Evolutionary conservation across 441 rosid genomes (phyloP).

Genomic region (Erodium texanum): DNA sequence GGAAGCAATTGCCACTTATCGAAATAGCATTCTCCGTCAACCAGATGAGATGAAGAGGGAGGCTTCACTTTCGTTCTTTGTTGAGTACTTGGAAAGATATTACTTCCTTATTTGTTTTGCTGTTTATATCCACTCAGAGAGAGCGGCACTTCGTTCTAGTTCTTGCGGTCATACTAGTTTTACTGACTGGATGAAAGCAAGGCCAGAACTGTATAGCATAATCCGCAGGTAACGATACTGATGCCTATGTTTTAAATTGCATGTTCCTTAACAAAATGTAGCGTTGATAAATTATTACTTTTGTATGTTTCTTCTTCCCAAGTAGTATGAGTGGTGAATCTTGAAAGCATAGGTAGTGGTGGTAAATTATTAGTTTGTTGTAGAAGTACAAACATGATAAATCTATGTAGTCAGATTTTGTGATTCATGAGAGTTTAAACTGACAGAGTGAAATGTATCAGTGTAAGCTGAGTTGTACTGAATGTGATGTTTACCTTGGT

Average conservation of each 20-base stretch:
- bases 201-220: slow-evolving; percentile 97
- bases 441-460: slow-evolving; percentile 2
- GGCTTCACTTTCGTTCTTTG: slow-evolving; percentile 87
- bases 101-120: slow-evolving; percentile 98
- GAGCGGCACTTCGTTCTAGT: slow-evolving; percentile 71
- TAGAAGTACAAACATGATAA: slow-evolving; percentile 8
- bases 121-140: slow-evolving; percentile 89
- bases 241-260: not conserved
- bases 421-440: not conserved
- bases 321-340: not conserved
- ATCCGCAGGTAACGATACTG: slow-evolving; percentile 63
- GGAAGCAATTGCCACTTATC: slow-evolving; percentile 90
- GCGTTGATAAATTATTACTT: too few relatives aligned
- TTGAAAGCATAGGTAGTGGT: slow-evolving; percentile 5
- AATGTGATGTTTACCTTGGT: slow-evolving; percentile 6
- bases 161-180: slow-evolving; percentile 71
- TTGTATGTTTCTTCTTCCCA: not conserved
- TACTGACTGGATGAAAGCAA: slow-evolving; percentile 99
- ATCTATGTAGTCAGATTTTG: not conserved
- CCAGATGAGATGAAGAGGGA: slow-evolving; percentile 99
- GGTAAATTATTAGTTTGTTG: not conserved
- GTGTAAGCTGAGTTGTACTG: slow-evolving; percentile 6
- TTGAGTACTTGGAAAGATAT: slow-evolving; percentile 98
- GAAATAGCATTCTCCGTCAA: slow-evolving; percentile 87
- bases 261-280: not conserved